Conservation (phyloP, 2,329 filamentous ascomycete species). For the Capronia americana region DNA sequence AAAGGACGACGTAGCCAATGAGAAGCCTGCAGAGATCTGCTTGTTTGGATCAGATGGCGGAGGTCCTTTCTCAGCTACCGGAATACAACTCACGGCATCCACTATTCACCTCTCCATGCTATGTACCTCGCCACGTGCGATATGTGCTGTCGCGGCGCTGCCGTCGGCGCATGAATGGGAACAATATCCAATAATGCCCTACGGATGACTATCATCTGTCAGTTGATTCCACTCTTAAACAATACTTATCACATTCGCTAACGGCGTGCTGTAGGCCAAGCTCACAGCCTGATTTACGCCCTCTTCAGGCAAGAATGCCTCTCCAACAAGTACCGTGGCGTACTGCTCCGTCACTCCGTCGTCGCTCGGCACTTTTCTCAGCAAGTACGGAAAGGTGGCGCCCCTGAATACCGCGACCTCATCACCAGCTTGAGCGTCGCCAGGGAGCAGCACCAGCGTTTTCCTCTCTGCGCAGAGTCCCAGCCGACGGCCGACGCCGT, state of each 20-base stretch:
- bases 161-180: too few relatives aligned
- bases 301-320: conserved; percentile 11
- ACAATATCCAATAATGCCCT: too few relatives aligned
- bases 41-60: conserved; percentile 6
- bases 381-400: conserved; percentile 14
- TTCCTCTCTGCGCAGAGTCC: conserved; percentile 7
- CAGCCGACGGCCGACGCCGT: conserved; percentile 9
- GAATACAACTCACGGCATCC: too few relatives aligned
- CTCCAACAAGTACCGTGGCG: conserved; percentile 5
- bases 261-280: background rate
- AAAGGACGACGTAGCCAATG: too few relatives aligned
- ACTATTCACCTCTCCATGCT: too few relatives aligned
- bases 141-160: background rate
- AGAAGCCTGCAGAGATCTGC: background rate
- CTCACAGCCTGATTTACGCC: conserved; percentile 3
- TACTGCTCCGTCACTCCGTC: background rate
- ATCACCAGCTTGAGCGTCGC: conserved; percentile 7
- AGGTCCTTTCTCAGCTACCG: too few relatives aligned
- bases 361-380: conserved; percentile 2
- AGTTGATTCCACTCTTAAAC: conserved; percentile 10
- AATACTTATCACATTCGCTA: conserved; percentile 2
- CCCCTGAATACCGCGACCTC: conserved; percentile 16
- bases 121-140: background rate
- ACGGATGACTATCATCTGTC: too few relatives aligned
- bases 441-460: conserved; percentile 10